Evolutionary conservation across 257 asterid species (phyloP), one percentile per base, ranked within the genome.

Genomic region (Striga asiatica): DNA sequence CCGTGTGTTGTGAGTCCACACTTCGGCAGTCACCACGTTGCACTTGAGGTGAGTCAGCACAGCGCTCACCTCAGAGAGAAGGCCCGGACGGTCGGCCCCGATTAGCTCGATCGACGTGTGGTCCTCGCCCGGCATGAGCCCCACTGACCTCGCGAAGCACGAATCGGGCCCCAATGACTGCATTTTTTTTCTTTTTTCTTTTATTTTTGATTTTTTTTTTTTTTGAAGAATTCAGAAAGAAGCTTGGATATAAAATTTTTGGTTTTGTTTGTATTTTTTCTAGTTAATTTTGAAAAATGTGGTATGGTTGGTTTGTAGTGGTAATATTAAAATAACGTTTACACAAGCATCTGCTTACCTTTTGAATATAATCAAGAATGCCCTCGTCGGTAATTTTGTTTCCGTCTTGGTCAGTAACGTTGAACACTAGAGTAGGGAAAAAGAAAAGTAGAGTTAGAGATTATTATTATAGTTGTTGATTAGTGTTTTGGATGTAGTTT

Each of bases 131-230:
- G 91, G 66, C 4, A 70, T 82, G 52, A 92, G 85, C 27, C 93
- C 99, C 0, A 92, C 91, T 0, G 97, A 88, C 73, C 95, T 76
- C 9, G 94, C 94, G 69, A 92, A 92, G 71, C 91, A 88, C 24
- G 97, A 92, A 66, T 92, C 97, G 11, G 97, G 97, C 22, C 93
- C 99, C 24, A 92, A 95, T 3, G 97, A 82, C 99, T 92, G 91
- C 50, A 74, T 7, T 5, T 29, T 29, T 29, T 29, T 29, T 29
- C 8, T 5, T 29, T 29, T 29, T 29, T 1, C n/a, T n/a, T n/a
- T n/a, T n/a, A n/a, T n/a, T n/a, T n/a, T n/a, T n/a, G 35, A 29
- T 29, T 29, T 29, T 29, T 29, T 29, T 29, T 5, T 29, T 29
- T 29, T 29, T 1, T 3, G 5, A 1, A 10, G 35, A 29, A 5